These are phyloP conservation scores for Achlya hypogyna DNA, from an alignment of 352 stramenopile species.

Conservation along the genomic window DNA sequence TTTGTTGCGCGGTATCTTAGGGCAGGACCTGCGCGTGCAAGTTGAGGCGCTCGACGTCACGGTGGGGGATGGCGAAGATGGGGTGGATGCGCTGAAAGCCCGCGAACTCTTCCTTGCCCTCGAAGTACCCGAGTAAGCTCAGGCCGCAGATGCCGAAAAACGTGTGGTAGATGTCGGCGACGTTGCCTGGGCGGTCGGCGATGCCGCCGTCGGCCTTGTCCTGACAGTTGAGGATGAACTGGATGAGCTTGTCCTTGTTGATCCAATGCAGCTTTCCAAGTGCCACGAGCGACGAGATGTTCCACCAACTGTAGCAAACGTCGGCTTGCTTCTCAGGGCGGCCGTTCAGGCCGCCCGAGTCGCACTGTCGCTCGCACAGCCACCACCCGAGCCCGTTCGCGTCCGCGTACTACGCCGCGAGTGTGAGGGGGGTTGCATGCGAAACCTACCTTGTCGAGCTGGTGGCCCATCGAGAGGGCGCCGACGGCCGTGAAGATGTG, in stretches of 20 bases:
- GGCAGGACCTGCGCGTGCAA: slow-evolving; percentile 68
- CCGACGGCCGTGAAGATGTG: slow-evolving; percentile 97
- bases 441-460: not conserved
- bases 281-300: slow-evolving; percentile 95
- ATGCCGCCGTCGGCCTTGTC: slow-evolving; percentile 97
- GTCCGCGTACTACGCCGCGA: slow-evolving; percentile 50
- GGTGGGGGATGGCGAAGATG: slow-evolving; percentile 91
- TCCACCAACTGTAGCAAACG: slow-evolving; percentile 99
- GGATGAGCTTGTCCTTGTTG: slow-evolving; percentile 86
- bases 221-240: slow-evolving; percentile 94
- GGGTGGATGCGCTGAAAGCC: slow-evolving; percentile 88
- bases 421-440: not conserved
- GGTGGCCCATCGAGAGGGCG: slow-evolving; percentile 85
- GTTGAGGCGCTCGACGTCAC: slow-evolving; percentile 82
- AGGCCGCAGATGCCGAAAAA: slow-evolving; percentile 97
- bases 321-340: slow-evolving; percentile 99
- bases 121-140: slow-evolving; percentile 90
- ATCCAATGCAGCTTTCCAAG: slow-evolving; percentile 94
- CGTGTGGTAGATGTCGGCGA: slow-evolving; percentile 97
- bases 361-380: slow-evolving; percentile 96
- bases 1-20: too few relatives aligned
- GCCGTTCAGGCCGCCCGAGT: slow-evolving; percentile 92
- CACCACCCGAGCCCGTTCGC: slow-evolving; percentile 92
- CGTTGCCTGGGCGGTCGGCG: slow-evolving; percentile 93
- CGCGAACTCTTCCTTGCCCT: slow-evolving; percentile 57